These are phyloP conservation scores for Pyricularia sp. DNA, from an alignment of 2,329 filamentous ascomycete species.

Conservation along the genomic window DNA sequence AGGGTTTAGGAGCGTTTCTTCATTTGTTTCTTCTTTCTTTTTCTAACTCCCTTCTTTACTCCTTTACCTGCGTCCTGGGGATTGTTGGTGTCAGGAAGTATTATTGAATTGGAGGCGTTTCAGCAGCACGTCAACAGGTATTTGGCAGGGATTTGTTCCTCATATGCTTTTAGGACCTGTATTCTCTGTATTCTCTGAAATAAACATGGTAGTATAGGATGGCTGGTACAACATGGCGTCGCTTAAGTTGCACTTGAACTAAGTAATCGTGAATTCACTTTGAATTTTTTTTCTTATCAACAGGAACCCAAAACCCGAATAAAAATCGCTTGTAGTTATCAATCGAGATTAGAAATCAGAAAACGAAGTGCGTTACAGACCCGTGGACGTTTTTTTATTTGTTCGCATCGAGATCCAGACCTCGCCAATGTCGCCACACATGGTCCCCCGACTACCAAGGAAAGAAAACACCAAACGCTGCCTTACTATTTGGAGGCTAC, in stretches of 20 bases:
- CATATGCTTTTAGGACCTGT: neutral
- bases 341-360: neutral
- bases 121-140: constrained; percentile 3
- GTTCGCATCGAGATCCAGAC: neutral
- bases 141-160: neutral
- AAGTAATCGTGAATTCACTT: neutral
- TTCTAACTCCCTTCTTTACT: neutral
- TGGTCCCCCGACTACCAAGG: neutral
- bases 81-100: neutral
- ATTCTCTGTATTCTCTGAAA: neutral
- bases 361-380: neutral
- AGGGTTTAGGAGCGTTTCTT: constrained; percentile 2
- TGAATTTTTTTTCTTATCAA: too few species aligned
- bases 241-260: neutral
- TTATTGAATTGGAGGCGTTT: neutral
- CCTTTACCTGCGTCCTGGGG: neutral
- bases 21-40: neutral
- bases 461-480: neutral
- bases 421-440: neutral
- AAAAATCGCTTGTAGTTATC: neutral
- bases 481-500: neutral
- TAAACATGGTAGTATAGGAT: neutral
- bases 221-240: neutral
- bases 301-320: too few species aligned
- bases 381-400: too few species aligned